A percentile compares a stretch with the other conserved stretches of the same genome.
phyloP scores from a whole-genome alignment of 179 eudicot species.

The Vitellaria paradoxa region DNA sequence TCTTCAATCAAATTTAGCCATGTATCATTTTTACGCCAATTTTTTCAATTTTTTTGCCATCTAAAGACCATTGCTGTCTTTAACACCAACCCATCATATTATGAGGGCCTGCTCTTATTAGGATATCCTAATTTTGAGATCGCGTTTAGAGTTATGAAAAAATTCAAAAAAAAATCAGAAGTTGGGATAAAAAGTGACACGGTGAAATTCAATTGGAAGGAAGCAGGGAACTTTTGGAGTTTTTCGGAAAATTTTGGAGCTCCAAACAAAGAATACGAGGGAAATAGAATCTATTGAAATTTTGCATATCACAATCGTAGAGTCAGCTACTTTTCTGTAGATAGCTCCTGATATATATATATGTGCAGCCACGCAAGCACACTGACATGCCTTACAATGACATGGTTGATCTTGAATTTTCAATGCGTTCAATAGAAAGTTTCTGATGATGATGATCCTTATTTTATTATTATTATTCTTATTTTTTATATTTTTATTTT shows the following conservation, averaged over 20 bases:
- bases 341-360: background rate
- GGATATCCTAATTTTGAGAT: no score
- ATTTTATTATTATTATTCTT: no score
- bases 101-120: no score
- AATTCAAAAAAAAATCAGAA: no score
- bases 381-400: background rate
- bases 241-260: background rate
- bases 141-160: no score
- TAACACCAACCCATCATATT: no score
- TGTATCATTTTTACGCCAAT: no score
- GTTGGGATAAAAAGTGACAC: background rate
- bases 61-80: no score
- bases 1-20: background rate
- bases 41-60: no score
- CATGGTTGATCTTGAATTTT: background rate
- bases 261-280: background rate
- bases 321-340: background rate
- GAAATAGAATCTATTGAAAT: background rate
- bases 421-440: background rate
- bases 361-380: background rate
- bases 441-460: background rate
- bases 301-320: background rate
- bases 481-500: constrained; percentile 5
- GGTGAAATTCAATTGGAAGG: background rate
- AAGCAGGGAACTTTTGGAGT: background rate